These are phyloP conservation scores for Zhuliangozyma parablackwelliae DNA, from an alignment of 1,139 yeast species.

Conservation along the genomic window DNA sequence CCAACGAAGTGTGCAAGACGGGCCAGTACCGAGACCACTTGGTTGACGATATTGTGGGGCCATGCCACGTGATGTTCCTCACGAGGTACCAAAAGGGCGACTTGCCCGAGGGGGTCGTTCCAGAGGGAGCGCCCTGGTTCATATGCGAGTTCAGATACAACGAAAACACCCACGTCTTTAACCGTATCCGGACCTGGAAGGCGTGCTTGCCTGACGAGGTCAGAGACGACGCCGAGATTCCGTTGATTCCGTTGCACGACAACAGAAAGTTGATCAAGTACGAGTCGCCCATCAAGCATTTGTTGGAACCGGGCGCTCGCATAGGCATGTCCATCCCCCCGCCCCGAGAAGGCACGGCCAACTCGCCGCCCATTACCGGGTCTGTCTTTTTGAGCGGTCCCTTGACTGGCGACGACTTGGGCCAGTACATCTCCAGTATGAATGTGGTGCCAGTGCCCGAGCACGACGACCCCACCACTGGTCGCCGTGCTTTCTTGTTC, in stretches of 20 bases:
- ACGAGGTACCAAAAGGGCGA: constrained; percentile 94
- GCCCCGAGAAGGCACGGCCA: constrained; percentile 67
- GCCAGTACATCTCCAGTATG: constrained; percentile 58
- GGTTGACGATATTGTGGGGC: constrained; percentile 83
- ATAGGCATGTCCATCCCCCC: constrained; percentile 75
- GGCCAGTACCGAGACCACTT: constrained; percentile 95
- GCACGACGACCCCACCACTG: constrained; percentile 48
- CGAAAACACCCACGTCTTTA: constrained; percentile 83
- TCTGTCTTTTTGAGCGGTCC: constrained; percentile 79
- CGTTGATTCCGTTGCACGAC: constrained; percentile 49
- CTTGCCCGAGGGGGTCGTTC: constrained; percentile 63
- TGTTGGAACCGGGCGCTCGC: constrained; percentile 70
- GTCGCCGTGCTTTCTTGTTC: constrained; percentile 40
- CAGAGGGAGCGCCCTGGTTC: constrained; percentile 76
- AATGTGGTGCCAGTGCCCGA: constrained; percentile 52
- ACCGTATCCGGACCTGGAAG: constrained; percentile 96
- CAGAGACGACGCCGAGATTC: constrained; percentile 80
- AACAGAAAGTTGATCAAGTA: constrained; percentile 67
- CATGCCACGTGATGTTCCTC: constrained; percentile 91
- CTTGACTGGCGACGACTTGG: constrained; percentile 71
- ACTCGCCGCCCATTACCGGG: constrained; percentile 89
- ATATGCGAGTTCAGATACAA: constrained; percentile 94
- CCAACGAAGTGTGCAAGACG: constrained; percentile 92
- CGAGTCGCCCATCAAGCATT: constrained; percentile 78
- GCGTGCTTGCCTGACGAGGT: constrained; percentile 97